Evolutionary conservation across 2,329 filamentous ascomycete species (phyloP), one percentile per base, ranked within the genome.

Genomic region (Hymenoscyphus fructigenus): DNA sequence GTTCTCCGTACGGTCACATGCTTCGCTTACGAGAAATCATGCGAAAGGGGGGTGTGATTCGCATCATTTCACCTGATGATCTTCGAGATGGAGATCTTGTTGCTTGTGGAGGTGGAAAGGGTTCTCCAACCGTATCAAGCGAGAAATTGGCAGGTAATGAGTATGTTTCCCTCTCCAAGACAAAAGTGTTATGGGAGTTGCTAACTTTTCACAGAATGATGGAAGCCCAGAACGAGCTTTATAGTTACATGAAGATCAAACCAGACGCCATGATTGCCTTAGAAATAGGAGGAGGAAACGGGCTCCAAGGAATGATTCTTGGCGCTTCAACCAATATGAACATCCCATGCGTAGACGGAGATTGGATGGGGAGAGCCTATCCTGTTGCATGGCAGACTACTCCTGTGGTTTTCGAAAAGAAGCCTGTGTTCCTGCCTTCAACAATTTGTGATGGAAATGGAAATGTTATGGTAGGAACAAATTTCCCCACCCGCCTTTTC

Each of bases 401-500:
- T 0, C 83, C 82, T 0, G 81, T 84, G 9, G 82, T 83, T 67
- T 79, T 81, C 67, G 80, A 84, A 69, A 76, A 79, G 28, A 74
- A 74, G 9, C 78, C 79, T 0, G 79, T 84, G 9, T 80, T 79
- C 76, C 76, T 76, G 5, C 82, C 82, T 0, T 76, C 80, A 3
- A 77, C 79, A 41, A 81, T 85, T 69, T 78, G 79, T 2, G 83
- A 85, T 60, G 83, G 82, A 0, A 85, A 83, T 55, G 83, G 83
- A 1, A 82, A 83, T 62, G 78, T 83, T 1, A 75, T 83, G 2
- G 59, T 56, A 61, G n/a, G 41, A 44, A 44, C n/a, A 50, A 20
- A 38, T 9, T 29, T n/a, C 20, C 38, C 12, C 4, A 23, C 20
- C 57, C n/a, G 9, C 10, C 20, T 3, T 29, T 5, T 15, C 17